Conservation (phyloP, 176 grass and related monocot genomes). For the Eleusine indica region DNA sequence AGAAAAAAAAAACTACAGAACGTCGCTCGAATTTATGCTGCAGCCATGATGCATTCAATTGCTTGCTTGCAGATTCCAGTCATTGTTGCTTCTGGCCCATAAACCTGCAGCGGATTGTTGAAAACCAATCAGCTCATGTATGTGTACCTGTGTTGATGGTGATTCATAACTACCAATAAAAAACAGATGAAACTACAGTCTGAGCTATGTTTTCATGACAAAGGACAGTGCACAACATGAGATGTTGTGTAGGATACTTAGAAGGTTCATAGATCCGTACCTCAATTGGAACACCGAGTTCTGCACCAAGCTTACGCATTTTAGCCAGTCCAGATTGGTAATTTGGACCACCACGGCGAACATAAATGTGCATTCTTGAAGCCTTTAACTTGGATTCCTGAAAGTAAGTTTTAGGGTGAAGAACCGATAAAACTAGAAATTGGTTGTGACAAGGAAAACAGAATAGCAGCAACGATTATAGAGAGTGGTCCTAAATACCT, state of each 20-base stretch:
- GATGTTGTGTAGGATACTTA: neutral
- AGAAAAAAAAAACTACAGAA: neutral
- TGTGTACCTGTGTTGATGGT: neutral
- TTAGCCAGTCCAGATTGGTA: slow-evolving; percentile 94
- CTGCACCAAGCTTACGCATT: slow-evolving; percentile 76
- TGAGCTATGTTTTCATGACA: neutral
- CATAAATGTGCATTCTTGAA: slow-evolving; percentile 85
- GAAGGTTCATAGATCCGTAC: slow-evolving; percentile 40
- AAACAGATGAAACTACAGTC: neutral
- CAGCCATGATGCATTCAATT: slow-evolving; percentile 87
- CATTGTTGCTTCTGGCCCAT: slow-evolving; percentile 91
- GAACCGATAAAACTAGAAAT: slow-evolving; percentile 16
- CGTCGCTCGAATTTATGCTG: slow-evolving; percentile 28
- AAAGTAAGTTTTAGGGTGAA: neutral
- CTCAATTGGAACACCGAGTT: slow-evolving; percentile 89
- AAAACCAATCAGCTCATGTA: slow-evolving; percentile 17
- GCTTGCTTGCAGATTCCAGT: slow-evolving; percentile 94
- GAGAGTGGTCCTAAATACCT: slow-evolving; percentile 47
- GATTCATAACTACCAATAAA: slow-evolving; percentile 18
- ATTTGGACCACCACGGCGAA: slow-evolving; percentile 92
- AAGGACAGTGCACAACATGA: neutral
- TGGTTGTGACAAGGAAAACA: slow-evolving; percentile 41
- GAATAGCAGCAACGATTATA: neutral
- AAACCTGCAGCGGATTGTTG: slow-evolving; percentile 58
- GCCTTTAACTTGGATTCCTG: slow-evolving; percentile 96